These are phyloP conservation scores for Nicotiana sylvestris DNA, from an alignment of 257 asterid species.

Conservation along the genomic window DNA sequence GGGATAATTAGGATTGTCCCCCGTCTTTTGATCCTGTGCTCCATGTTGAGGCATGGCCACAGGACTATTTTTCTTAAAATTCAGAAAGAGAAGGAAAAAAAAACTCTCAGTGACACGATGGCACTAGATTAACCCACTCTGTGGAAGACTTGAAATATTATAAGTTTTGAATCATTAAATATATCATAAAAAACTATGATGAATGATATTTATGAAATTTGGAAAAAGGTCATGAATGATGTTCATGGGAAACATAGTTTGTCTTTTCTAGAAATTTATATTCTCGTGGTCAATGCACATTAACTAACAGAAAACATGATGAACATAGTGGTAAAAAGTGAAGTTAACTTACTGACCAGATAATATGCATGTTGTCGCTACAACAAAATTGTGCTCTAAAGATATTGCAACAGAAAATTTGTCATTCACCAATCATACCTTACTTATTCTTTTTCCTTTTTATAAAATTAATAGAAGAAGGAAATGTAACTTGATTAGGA, in stretches of 20 bases:
- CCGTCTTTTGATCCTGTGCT: constrained; percentile 41
- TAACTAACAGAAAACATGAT: not conserved
- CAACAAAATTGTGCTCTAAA: not conserved
- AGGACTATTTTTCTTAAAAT: constrained; percentile 17
- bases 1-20: constrained; percentile 32
- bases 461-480: too few species aligned
- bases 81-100: not conserved
- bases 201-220: not conserved
- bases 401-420: not conserved
- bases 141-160: not conserved
- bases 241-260: not conserved
- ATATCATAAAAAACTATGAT: not conserved
- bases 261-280: not conserved
- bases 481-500: not conserved
- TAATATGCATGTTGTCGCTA: too few species aligned
- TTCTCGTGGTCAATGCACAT: constrained; percentile 5
- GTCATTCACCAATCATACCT: too few species aligned
- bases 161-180: constrained; percentile 1
- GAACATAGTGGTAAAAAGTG: not conserved
- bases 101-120: not conserved
- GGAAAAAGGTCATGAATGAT: not conserved
- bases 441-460: too few species aligned
- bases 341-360: not conserved
- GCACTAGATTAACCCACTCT: not conserved
- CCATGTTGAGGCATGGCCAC: constrained; percentile 46